Percentiles rank a stretch among this genome's conserved stretches.
These are phyloP conservation scores for Saccharomyces eubayanus DNA, from an alignment of 805 yeast species.

Conservation along the genomic window DNA sequence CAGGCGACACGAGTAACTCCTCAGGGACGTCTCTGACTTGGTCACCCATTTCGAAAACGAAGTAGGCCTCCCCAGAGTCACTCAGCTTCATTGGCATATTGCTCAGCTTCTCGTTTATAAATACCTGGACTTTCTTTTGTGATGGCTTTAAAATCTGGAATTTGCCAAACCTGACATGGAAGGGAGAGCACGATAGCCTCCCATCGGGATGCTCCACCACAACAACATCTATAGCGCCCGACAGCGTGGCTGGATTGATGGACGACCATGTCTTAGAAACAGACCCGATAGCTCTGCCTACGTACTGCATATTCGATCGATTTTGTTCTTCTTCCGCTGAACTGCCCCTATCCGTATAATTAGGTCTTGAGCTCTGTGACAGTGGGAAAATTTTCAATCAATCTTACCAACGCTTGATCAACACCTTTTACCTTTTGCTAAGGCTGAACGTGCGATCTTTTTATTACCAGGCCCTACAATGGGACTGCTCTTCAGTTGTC, in stretches of 20 bases:
- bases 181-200: slow-evolving; percentile 81
- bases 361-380: background rate
- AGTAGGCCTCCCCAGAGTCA: slow-evolving; percentile 96
- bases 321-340: background rate
- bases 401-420: background rate
- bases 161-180: slow-evolving; percentile 93
- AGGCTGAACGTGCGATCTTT: background rate
- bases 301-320: slow-evolving; percentile 68
- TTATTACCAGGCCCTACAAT: background rate
- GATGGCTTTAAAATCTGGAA: slow-evolving; percentile 88
- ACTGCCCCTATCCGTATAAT: background rate
- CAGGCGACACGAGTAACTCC: slow-evolving; percentile 80
- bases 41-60: slow-evolving; percentile 79
- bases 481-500: background rate
- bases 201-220: slow-evolving; percentile 84
- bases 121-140: slow-evolving; percentile 85
- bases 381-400: background rate
- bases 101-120: slow-evolving; percentile 73
- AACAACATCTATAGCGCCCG: slow-evolving; percentile 95
- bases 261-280: slow-evolving; percentile 97
- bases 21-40: slow-evolving; percentile 55
- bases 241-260: slow-evolving; percentile 88
- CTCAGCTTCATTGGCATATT: slow-evolving; percentile 92
- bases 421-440: background rate
- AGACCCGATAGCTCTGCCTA: slow-evolving; percentile 89